Percentiles rank a stretch among this genome's conserved stretches.
phyloP scores from a whole-genome alignment of 306 rosid species.

The Trifolium dubium region DNA sequence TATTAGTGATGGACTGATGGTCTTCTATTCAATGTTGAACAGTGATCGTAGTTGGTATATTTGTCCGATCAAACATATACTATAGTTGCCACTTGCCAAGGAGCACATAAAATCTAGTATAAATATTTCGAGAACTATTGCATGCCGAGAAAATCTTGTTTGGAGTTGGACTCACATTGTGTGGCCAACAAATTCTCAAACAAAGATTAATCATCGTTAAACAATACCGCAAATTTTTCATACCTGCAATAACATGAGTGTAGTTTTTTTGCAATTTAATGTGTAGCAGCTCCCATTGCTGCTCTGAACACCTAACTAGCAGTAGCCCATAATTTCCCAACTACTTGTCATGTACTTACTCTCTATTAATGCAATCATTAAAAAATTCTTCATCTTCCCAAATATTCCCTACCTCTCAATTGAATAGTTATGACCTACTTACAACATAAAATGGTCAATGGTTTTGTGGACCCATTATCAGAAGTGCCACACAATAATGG shows the following conservation, averaged over 20 bases:
- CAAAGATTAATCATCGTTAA: too few species aligned
- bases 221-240: not conserved
- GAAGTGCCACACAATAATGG: constrained; percentile 2
- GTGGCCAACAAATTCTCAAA: not conserved
- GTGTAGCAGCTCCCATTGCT: too few species aligned
- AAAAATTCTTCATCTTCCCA: constrained; percentile 21
- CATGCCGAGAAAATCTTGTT: not conserved
- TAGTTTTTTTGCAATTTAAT: not conserved
- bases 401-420: constrained; percentile 11
- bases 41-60: not conserved
- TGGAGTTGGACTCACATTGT: not conserved
- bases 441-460: not conserved
- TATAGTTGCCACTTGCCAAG: not conserved
- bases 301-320: not conserved
- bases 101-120: too few species aligned
- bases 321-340: constrained; percentile 21
- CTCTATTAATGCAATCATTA: constrained; percentile 23
- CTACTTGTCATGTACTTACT: not conserved
- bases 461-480: constrained; percentile 1
- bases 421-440: constrained; percentile 3
- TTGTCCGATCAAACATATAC: not conserved
- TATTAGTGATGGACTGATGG: too few species aligned
- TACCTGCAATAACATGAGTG: not conserved
- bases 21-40: not conserved
- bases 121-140: not conserved